Evolutionary conservation across 495 filamentous ascomycete genomes (phyloP), one percentile per base, ranked within the genome.

Genomic region (Xylaria scruposa): DNA sequence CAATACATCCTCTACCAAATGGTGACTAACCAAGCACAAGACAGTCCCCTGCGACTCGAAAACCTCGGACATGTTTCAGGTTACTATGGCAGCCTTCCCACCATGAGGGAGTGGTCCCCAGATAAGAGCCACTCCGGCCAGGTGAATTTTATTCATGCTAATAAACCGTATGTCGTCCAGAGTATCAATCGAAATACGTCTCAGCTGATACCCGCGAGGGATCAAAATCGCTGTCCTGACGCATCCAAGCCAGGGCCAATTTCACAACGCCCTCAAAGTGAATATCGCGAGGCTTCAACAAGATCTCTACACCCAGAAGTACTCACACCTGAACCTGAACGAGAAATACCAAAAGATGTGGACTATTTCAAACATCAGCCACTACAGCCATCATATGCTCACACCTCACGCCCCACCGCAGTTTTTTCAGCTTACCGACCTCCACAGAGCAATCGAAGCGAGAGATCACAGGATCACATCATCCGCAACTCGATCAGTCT

Each of bases 311-410:
- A 70, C 51, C 31, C 59, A 44, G 26, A 13, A 12, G 46, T 31
- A 1, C 59, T 63, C 8, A 60, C 26, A 9, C 54, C 40, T 0
- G 42, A 54, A 2, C 24, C 62, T 1, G 40, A 12, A 36, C 21
- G 10, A 49, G 13, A 26, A 9, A 51, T 3, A n/a, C 31, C 15
- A 46, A 6, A 60, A 47, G 10, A 1, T 12, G 9, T 1, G 7
- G 31, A n/a, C 19, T 26, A 4, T 3, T 63, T 21, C 8, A 2
- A 2, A 26, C 6, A 1, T 1, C 51, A 33, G 12, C 71, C 73
- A 0, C 61, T 61, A 13, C 69, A 51, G 58, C 65, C 69, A 29
- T 24, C 29, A 13, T 77, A 78, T 66, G 21, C 47, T 38, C 73
- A 49, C 17, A 29, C 19, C 42, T 6, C 65, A 10, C 51, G 61